phyloP scores from a whole-genome alignment of 768 basidiomycete genomes.

The Calocybe gangraenosa region DNA sequence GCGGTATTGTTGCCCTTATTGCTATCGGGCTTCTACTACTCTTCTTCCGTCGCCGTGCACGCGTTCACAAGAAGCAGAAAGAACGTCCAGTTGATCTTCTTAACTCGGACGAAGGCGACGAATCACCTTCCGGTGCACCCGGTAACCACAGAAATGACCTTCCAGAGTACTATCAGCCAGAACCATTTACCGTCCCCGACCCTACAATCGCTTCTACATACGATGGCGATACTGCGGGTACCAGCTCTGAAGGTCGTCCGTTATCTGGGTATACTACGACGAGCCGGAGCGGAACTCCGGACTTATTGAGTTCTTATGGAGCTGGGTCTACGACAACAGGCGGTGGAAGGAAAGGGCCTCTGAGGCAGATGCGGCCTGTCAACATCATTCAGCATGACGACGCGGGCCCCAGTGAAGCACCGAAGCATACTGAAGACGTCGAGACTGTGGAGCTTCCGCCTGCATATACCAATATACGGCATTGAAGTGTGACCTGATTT shows the following conservation, averaged over 20 bases:
- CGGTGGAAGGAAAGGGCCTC: constrained; percentile 39
- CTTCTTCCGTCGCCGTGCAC: constrained; percentile 21
- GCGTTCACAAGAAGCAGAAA: constrained; percentile 33
- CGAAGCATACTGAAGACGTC: constrained; percentile 33
- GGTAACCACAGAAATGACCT: constrained; percentile 37
- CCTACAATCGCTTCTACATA: constrained; percentile 39
- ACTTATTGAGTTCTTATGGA: constrained; percentile 23
- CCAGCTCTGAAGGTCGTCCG: constrained; percentile 25
- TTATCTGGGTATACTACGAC: constrained; percentile 35
- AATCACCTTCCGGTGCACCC: constrained; percentile 19
- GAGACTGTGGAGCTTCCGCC: constrained; percentile 84
- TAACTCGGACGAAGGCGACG: constrained; percentile 55
- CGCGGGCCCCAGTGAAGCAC: constrained; percentile 52
- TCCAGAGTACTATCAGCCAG: constrained; percentile 70
- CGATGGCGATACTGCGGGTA: constrained; percentile 20
- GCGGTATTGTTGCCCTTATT: constrained; percentile 17
- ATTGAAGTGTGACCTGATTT: constrained; percentile 4
- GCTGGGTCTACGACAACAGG: constrained; percentile 22
- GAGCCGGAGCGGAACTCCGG: constrained; percentile 46
- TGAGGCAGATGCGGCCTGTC: constrained; percentile 59
- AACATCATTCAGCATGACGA: constrained; percentile 87
- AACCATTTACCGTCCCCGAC: constrained; percentile 71
- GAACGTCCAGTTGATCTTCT: constrained; percentile 69
- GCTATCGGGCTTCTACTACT: constrained; percentile 17
- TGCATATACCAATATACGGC: constrained; percentile 68